These are phyloP conservation scores for Hibiscus mutabilis DNA, from an alignment of 345 rosid genomes.

Conservation along the genomic window DNA sequence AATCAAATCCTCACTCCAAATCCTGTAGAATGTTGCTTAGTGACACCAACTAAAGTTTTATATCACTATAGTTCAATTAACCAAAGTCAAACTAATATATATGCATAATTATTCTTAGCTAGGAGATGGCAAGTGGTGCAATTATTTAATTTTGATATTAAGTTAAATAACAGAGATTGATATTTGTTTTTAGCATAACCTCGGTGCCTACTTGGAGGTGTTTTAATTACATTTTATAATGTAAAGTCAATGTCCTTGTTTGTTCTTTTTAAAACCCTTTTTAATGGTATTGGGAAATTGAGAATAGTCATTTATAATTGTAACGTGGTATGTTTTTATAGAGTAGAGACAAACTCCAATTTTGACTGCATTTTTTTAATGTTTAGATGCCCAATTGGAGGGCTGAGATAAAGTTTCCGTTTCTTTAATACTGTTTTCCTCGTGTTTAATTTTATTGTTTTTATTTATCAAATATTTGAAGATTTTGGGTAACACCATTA, in stretches of 20 bases:
- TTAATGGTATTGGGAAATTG: background rate
- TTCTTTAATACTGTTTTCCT: background rate
- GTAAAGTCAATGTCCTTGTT: background rate
- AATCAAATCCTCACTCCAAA: slow-evolving; percentile 10
- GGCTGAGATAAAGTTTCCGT: too few relatives aligned
- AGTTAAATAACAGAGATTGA: background rate
- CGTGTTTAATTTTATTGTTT: background rate
- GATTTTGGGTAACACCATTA: background rate
- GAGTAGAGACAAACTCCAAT: background rate
- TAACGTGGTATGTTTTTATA: too few relatives aligned
- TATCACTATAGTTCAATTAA: background rate
- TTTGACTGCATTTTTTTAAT: background rate
- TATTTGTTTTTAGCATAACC: background rate
- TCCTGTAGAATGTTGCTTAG: slow-evolving; percentile 6
- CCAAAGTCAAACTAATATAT: background rate
- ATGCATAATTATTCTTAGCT: background rate
- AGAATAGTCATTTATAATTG: background rate
- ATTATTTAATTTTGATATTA: background rate
- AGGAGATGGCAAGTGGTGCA: background rate
- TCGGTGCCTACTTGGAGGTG: background rate
- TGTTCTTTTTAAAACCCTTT: background rate
- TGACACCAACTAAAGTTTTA: background rate
- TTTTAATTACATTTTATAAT: background rate
- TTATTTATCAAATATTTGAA: background rate
- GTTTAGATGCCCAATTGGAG: background rate